phyloP scores from a whole-genome alignment of 176 grass and related monocot genomes.

The Raddia distichophylla region DNA sequence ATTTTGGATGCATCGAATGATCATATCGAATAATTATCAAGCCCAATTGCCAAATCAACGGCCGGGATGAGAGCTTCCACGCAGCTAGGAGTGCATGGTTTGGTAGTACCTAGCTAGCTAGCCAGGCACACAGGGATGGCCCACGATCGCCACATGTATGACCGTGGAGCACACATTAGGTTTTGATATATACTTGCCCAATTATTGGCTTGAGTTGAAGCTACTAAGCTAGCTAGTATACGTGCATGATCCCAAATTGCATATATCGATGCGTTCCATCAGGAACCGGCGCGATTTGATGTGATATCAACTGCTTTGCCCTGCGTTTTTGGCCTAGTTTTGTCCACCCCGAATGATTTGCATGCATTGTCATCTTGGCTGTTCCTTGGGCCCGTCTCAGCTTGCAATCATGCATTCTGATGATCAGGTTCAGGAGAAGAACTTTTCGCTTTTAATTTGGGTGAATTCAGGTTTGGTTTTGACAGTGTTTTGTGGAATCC shows the following conservation, averaged over 20 bases:
- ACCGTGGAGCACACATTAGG: neutral
- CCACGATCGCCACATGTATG: conserved; percentile 10
- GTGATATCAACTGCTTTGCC: conserved; percentile 35
- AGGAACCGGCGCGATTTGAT: conserved; percentile 10
- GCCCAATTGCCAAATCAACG: neutral
- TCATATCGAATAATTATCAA: too few relatives aligned
- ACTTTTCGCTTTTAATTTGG: too few relatives aligned
- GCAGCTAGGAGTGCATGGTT: neutral
- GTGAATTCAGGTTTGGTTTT: neutral
- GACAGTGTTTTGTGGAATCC: neutral
- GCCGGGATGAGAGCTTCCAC: neutral
- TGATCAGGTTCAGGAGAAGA: too few relatives aligned
- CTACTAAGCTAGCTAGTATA: neutral
- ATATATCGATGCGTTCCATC: neutral
- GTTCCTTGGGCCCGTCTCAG: too few relatives aligned
- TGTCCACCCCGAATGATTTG: too few relatives aligned
- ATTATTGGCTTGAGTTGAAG: conserved; percentile 18
- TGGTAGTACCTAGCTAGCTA: too few relatives aligned
- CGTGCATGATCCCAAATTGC: neutral
- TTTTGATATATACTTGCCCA: conserved; percentile 1
- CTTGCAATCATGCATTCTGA: neutral
- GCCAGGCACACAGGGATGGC: neutral
- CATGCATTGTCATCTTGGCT: too few relatives aligned
- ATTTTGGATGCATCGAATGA: too few relatives aligned
- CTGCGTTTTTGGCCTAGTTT: neutral